Evolutionary conservation across 1,139 yeast species (phyloP).

Genomic region (Entelexis sorbosivorans): DNA sequence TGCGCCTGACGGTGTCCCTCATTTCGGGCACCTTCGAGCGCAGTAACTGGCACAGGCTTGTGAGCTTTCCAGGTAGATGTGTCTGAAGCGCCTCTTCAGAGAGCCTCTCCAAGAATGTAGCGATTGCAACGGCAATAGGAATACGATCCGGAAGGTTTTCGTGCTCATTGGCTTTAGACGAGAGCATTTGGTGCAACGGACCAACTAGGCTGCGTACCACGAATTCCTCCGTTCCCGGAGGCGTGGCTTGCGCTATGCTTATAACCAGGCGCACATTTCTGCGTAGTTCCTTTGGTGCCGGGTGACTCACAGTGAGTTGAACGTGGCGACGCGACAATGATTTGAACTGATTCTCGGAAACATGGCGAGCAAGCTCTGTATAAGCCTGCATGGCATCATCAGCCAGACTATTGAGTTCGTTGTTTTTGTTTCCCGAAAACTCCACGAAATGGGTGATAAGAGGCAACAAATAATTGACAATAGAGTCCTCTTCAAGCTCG

Average conservation of each 20-base stretch:
- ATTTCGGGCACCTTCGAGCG: conserved; percentile 79
- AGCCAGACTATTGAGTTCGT: conserved; percentile 58
- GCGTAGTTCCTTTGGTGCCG: conserved; percentile 43
- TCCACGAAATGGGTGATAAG: conserved; percentile 63
- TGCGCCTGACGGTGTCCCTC: conserved; percentile 76
- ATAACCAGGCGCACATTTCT: conserved; percentile 54
- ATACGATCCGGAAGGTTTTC: conserved; percentile 67
- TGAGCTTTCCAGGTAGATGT: conserved; percentile 69
- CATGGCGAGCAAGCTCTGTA: conserved; percentile 45
- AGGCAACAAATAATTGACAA: conserved; percentile 75
- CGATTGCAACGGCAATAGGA: conserved; percentile 72
- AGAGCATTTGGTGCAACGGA: conserved; percentile 47
- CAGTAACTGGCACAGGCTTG: conserved; percentile 76
- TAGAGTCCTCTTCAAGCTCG: conserved; percentile 43
- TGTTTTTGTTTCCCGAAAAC: conserved; percentile 35
- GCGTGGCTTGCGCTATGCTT: conserved; percentile 32
- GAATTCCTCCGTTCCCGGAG: conserved; percentile 25
- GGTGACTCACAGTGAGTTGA: conserved; percentile 27
- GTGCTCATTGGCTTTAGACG: conserved; percentile 41
- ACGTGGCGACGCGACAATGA: conserved; percentile 66
- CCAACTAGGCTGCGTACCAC: conserved; percentile 53
- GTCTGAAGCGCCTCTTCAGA: conserved; percentile 45
- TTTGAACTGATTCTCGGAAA: conserved; percentile 72
- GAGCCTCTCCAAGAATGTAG: conserved; percentile 57
- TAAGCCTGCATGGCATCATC: conserved; percentile 62